Conservation (phyloP, 306 rosid species). For the Hylodesmum podocarpum region DNA sequence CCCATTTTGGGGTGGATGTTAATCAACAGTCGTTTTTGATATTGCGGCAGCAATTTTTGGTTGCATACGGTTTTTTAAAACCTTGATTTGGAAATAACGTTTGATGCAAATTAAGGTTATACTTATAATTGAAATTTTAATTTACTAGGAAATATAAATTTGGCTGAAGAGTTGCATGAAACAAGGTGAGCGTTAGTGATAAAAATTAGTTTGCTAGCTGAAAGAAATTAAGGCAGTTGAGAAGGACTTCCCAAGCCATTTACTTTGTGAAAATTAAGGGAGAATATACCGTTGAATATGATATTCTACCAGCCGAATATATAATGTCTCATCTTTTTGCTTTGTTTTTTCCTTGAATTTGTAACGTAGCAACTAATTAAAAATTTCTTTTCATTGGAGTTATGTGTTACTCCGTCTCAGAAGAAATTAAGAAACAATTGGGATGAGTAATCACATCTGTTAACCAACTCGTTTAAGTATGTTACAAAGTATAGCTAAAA, state of each 20-base stretch:
- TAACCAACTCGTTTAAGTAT: slow-evolving; percentile 1
- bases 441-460: slow-evolving; percentile 22
- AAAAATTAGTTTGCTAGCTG: neutral
- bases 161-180: slow-evolving; percentile 18
- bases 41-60: no score
- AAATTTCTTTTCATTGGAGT: neutral
- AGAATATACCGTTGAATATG: slow-evolving; percentile 1
- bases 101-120: neutral
- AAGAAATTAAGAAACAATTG: slow-evolving; percentile 19
- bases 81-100: slow-evolving; percentile 1
- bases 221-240: slow-evolving; percentile 7
- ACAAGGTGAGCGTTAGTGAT: neutral
- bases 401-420: slow-evolving; percentile 22
- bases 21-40: no score
- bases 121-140: neutral
- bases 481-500: slow-evolving; percentile 19
- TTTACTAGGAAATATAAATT: slow-evolving; percentile 1
- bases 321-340: slow-evolving; percentile 4
- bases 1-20: no score
- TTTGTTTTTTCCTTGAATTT: slow-evolving; percentile 19
- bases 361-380: neutral
- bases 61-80: neutral
- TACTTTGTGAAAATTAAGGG: neutral
- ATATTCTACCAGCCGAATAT: slow-evolving; percentile 12
- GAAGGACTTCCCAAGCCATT: slow-evolving; percentile 12